phyloP scores from a whole-genome alignment of 2,329 filamentous ascomycete species.

The Fusarium marasasianum region DNA sequence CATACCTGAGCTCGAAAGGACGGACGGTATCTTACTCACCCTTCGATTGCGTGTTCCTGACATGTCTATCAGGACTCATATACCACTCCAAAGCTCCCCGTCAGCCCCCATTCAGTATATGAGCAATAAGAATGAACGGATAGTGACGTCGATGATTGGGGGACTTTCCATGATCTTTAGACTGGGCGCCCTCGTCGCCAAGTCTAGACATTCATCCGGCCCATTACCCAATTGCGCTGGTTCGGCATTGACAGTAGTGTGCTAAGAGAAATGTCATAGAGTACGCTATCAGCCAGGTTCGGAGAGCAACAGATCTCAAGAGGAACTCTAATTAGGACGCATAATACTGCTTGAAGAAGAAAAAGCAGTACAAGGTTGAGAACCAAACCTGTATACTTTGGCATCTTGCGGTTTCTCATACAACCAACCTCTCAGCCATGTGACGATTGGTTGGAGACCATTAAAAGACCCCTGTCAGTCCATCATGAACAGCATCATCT shows the following conservation, averaged over 20 bases:
- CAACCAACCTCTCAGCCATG: not conserved
- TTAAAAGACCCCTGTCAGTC: not conserved
- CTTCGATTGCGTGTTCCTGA: no score
- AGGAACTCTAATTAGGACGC: no score
- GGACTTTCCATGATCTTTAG: not conserved
- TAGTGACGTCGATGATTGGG: not conserved
- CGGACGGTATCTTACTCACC: not conserved
- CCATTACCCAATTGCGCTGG: not conserved
- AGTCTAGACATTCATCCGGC: not conserved
- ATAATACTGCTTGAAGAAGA: not conserved
- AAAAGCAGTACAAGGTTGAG: not conserved
- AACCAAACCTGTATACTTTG: not conserved
- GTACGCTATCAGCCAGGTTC: not conserved
- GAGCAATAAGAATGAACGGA: no score
- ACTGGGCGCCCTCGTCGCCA: no score
- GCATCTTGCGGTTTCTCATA: not conserved
- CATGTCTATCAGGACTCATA: not conserved
- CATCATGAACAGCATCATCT: not conserved
- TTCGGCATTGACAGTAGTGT: no score
- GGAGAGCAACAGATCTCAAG: not conserved
- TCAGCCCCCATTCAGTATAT: not conserved
- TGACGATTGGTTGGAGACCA: not conserved
- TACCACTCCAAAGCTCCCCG: not conserved
- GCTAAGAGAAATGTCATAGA: not conserved
- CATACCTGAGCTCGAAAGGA: not conserved